phyloP scores from a whole-genome alignment of 805 yeast species.

The Grigorovia jiainica region DNA sequence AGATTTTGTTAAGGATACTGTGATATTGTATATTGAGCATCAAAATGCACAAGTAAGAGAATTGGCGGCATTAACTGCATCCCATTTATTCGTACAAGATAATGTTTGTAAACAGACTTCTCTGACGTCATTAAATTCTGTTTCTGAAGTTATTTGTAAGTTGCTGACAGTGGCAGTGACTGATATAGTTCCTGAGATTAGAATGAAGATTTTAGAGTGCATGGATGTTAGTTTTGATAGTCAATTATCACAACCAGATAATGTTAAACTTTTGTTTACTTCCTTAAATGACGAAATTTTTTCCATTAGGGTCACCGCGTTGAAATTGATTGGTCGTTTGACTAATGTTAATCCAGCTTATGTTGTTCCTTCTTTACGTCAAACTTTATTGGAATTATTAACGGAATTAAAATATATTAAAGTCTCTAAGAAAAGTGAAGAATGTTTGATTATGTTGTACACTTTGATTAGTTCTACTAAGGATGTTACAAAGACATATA shows the following conservation, averaged over 20 bases:
- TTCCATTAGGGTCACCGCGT: conserved; percentile 64
- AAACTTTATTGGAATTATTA: conserved; percentile 69
- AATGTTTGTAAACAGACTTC: conserved; percentile 77
- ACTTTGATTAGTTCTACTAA: conserved; percentile 66
- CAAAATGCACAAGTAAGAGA: conserved; percentile 65
- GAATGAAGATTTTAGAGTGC: conserved; percentile 64
- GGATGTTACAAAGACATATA: conserved; percentile 75
- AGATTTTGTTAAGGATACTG: conserved; percentile 77
- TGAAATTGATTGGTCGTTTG: conserved; percentile 70
- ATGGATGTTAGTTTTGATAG: conserved; percentile 74
- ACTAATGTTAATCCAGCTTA: conserved; percentile 86
- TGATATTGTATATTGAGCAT: conserved; percentile 70
- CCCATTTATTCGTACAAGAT: conserved; percentile 63
- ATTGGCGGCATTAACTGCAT: conserved; percentile 73
- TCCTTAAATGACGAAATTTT: conserved; percentile 85
- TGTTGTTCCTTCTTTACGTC: conserved; percentile 82
- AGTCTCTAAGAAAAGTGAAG: conserved; percentile 66
- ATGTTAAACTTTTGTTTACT: conserved; percentile 70
- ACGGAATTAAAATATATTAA: conserved; percentile 78
- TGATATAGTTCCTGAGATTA: conserved; percentile 72
- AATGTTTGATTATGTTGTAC: conserved; percentile 66
- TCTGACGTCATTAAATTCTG: conserved; percentile 68
- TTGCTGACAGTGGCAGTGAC: conserved; percentile 75
- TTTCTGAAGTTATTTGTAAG: conserved; percentile 71
- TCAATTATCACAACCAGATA: conserved; percentile 85